Conservation (phyloP, 2,329 filamentous ascomycete genomes). For the Fusarium palustre region DNA sequence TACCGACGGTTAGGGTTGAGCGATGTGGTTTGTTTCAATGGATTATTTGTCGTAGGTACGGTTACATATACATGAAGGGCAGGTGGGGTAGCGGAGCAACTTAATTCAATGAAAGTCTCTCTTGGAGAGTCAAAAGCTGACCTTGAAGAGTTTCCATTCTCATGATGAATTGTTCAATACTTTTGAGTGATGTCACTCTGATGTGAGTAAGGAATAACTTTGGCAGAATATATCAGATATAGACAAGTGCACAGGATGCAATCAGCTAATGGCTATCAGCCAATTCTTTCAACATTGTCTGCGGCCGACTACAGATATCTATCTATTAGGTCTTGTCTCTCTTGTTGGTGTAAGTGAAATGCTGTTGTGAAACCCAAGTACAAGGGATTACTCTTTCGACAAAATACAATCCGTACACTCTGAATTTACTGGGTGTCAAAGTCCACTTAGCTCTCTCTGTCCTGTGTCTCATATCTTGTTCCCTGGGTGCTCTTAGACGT, state of each 20-base stretch:
- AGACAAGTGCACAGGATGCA: neutral
- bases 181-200: neutral
- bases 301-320: neutral
- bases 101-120: constrained; percentile 28
- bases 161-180: neutral
- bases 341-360: neutral
- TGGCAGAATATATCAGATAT: neutral
- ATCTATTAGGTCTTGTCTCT: neutral
- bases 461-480: neutral
- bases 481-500: neutral
- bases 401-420: neutral
- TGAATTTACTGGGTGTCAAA: neutral
- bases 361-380: neutral
- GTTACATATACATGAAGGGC: constrained; percentile 29
- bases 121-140: constrained; percentile 30
- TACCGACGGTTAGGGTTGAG: constrained; percentile 74
- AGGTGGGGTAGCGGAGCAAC: constrained; percentile 25
- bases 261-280: neutral
- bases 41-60: constrained; percentile 9
- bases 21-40: constrained; percentile 13
- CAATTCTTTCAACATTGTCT: neutral
- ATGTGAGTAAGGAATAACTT: neutral
- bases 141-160: constrained; percentile 2
- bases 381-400: neutral
- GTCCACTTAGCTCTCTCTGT: neutral